Base-by-base conservation (phyloP, 2,329 filamentous ascomycete genomes). In the Calonectria hawksworthii region DNA sequence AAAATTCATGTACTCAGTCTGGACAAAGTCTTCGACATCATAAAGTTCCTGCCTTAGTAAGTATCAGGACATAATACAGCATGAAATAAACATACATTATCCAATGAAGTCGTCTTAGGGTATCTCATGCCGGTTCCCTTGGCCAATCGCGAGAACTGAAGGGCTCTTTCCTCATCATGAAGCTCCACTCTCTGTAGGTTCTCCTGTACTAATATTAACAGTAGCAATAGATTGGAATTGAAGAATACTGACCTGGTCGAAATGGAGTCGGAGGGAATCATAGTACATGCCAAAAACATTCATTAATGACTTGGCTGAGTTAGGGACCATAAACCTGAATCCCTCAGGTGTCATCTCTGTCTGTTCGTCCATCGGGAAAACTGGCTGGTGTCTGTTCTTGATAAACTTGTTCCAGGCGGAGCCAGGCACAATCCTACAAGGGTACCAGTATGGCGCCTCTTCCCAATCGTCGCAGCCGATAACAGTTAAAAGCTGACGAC, bases 401-500 rank as follows among this genome's bases (percentile, higher is more conserved):
- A 81, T 74, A 56, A 75, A 80, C 36, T 78, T 79, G 69, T 80
- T 80, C 80, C 80, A 81, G 23, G 75, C 69, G 13, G 79, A 79
- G 6, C 80, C 80, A 13, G 78, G 79, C 1, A 77, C 64, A 16
- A 66, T 74, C 30, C 71, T 63, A 52, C 76, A 76, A 23, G 80
- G 80, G 32, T 81, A 77, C 74, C 77, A 80, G 66, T 68, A 52
- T 13, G 77, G 76, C 4, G 74, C 70, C 18, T 68, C 36, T 23
- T 64, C 70, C 76, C 75, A 81, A 2, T 70, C 50, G 14, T 41
- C 68, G n/a, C 65, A 32, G 16, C 70, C 75, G 14, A 77, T 61
- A 28, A 61, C 77, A 26, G 72, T 75, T 14, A 80, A 26, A 13
- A 81, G 67, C 34, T 74, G 68, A 18, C 38, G 73, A 10, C 80